Conservation (phyloP, 306 rosid species). For the Chamaecrista fasciculata region DNA sequence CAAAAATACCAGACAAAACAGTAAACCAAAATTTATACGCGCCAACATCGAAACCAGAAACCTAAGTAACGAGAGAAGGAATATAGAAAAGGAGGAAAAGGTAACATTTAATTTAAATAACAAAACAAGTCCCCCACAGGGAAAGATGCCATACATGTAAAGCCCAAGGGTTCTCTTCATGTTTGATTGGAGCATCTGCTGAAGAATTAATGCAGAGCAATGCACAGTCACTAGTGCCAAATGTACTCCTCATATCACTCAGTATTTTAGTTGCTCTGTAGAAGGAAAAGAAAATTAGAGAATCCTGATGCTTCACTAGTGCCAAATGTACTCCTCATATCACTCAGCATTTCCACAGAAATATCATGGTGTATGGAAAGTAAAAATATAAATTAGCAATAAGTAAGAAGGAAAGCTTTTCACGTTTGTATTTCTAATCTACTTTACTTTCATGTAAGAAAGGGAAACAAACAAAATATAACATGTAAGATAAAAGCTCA, state of each 20-base stretch:
- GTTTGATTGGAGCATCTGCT: slow-evolving; percentile 52
- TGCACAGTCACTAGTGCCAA: slow-evolving; percentile 72
- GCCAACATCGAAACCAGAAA: slow-evolving; percentile 20
- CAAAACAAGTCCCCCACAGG: no score
- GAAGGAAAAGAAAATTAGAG: slow-evolving; percentile 24
- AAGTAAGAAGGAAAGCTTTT: slow-evolving; percentile 2
- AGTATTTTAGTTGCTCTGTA: slow-evolving; percentile 73
- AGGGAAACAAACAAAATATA: no score
- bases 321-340: slow-evolving; percentile 85
- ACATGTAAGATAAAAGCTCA: no score
- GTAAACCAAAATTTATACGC: slow-evolving; percentile 37
- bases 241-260: slow-evolving; percentile 76
- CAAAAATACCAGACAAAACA: slow-evolving; percentile 28
- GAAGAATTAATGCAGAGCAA: slow-evolving; percentile 87
- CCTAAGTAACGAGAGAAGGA: slow-evolving; percentile 1
- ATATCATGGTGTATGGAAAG: neutral
- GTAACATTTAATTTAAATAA: neutral
- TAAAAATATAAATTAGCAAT: slow-evolving; percentile 18
- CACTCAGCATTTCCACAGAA: slow-evolving; percentile 39
- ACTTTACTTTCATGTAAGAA: neutral
- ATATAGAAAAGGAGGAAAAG: neutral
- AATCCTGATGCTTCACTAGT: slow-evolving; percentile 52
- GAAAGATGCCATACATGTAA: no score
- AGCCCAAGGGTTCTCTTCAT: slow-evolving; percentile 79
- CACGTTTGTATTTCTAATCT: neutral